Evolutionary conservation across 257 asterid species (phyloP).

Genomic region (Fraxinus pennsylvanica): DNA sequence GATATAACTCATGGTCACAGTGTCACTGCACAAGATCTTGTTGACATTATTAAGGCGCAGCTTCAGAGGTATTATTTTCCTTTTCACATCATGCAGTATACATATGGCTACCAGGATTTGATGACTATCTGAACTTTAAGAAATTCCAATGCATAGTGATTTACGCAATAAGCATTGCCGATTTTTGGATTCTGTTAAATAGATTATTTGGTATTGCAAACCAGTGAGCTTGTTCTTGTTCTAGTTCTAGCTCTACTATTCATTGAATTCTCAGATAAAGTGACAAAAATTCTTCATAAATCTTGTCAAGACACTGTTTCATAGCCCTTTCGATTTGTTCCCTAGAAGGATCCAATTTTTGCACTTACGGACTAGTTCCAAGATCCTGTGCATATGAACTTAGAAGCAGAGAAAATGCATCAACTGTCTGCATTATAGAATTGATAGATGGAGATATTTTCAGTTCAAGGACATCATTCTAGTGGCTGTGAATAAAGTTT

Average conservation of each 20-base stretch:
- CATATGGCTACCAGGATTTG: neutral
- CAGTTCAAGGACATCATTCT: neutral
- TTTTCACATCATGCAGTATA: neutral
- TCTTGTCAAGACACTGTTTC: neutral
- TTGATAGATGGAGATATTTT: neutral
- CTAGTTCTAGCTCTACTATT: neutral
- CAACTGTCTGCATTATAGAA: neutral
- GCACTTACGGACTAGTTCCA: neutral
- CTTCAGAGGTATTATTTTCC: slow-evolving; percentile 69
- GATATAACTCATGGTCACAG: slow-evolving; percentile 40
- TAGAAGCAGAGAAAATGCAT: neutral
- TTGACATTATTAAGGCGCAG: slow-evolving; percentile 94
- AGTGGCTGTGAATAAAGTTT: neutral
- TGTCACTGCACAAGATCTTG: slow-evolving; percentile 96
- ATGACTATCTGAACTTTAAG: neutral
- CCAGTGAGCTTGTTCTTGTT: neutral
- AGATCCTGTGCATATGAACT: neutral
- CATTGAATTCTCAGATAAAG: neutral
- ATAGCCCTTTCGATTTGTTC: neutral
- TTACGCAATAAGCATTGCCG: neutral
- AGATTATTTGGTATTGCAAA: neutral
- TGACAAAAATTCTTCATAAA: neutral
- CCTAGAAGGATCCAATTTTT: neutral
- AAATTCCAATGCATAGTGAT: neutral
- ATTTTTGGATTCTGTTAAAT: neutral